Percentiles rank a stretch among this genome's conserved stretches.
Conservation (phyloP, 805 yeast species). For the Tetrapisispora arboricola region DNA sequence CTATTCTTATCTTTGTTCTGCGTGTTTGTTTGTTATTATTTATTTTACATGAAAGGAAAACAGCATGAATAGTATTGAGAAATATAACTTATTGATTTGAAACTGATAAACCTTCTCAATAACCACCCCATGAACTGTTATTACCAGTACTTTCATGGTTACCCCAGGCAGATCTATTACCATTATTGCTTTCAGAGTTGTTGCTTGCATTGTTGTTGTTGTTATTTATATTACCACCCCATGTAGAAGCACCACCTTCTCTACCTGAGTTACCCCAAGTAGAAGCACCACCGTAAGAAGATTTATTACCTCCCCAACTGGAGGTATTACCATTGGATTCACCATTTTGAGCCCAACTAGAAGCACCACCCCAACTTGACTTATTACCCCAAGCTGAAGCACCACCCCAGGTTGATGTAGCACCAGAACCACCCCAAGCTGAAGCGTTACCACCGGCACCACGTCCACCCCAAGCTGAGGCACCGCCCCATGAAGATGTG, state of each 20-base stretch:
- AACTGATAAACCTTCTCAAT: slow-evolving; percentile 2
- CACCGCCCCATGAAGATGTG: slow-evolving; percentile 35
- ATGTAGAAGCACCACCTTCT: slow-evolving; percentile 35
- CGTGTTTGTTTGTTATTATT: background rate
- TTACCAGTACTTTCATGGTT: slow-evolving; percentile 18
- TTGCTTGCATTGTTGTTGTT: slow-evolving; percentile 5
- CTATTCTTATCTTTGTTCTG: background rate
- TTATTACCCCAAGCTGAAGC: slow-evolving; percentile 30
- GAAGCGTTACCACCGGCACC: slow-evolving; percentile 32
- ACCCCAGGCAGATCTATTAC: slow-evolving; percentile 33
- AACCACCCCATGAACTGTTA: slow-evolving; percentile 28
- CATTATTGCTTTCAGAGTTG: slow-evolving; percentile 28
- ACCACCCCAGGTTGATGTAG: slow-evolving; percentile 32
- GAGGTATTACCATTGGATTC: slow-evolving; percentile 36
- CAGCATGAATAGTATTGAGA: background rate
- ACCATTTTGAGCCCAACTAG: slow-evolving; percentile 35
- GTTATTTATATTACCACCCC: slow-evolving; percentile 28
- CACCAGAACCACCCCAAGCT: slow-evolving; percentile 34
- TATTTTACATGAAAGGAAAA: slow-evolving; percentile 1
- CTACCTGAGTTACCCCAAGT: slow-evolving; percentile 32
- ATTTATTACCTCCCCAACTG: slow-evolving; percentile 34
- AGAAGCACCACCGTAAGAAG: slow-evolving; percentile 34
- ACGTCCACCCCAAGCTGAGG: slow-evolving; percentile 33
- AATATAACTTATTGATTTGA: background rate
- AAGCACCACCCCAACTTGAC: slow-evolving; percentile 39